Evolutionary conservation across 495 filamentous ascomycete genomes (phyloP), one percentile per base, ranked within the genome.

Genomic region (Penicillium flavigenum): DNA sequence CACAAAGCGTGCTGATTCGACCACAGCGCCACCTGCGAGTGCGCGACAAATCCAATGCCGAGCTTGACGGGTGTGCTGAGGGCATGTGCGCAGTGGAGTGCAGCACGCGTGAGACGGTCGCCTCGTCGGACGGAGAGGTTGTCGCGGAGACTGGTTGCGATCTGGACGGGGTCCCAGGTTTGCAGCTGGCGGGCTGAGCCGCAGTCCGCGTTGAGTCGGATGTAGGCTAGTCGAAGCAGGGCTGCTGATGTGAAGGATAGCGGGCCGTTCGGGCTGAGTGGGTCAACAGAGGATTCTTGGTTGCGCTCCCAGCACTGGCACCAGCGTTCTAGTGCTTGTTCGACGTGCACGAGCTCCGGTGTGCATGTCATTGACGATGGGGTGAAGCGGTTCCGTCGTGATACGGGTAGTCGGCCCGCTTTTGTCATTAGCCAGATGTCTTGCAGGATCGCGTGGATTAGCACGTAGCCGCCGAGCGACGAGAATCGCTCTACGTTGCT

Each of bases 1-100:
- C 82, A 86, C 7, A 90, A 64, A 2, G 83, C 84, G 60, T 90
- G 85, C 58, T 90, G 86, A 60, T 88, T 86, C 26, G 85, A 87
- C 87, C 87, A 90, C 47, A 86, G 80, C 6, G 82, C 76, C 3
- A 84, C 85, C 59, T 88, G 86, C 2, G 83, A 87, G 59, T 82
- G 83, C 8, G 87, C 86, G 11, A 90, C 85, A 57, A 85, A 86
- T 32, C 82, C 84, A 31, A 89, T 85, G 0, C 87, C 86, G 24
- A 85, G 70, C 61, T 86, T 88, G 47, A 90, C 82, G 0, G 88
- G 79, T 46, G 85, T 84, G 38, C 82, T 83, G 46, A 90, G 71
- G 0, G 87, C 84, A 54, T 88, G 86, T n/a, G 86, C 82, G 22
- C 85, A 86, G 57, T 88, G 86, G 1, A 87, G 74, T 2, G 87